Conservation (phyloP, 441 rosid species). For the Eutrema salsugineum region DNA sequence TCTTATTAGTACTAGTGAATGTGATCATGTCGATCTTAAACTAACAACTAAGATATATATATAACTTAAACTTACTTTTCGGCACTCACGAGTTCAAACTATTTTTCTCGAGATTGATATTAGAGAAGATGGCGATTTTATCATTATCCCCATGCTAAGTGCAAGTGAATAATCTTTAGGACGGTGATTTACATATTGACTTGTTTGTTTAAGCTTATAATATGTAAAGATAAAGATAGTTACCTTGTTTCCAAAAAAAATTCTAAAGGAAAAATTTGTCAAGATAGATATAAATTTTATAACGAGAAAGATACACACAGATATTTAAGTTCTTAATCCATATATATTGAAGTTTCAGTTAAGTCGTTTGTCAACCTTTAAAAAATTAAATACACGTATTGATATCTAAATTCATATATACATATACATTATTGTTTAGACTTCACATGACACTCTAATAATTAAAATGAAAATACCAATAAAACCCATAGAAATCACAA, state of each 20-base stretch:
- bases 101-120: background rate
- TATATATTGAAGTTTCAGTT: background rate
- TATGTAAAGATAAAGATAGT: background rate
- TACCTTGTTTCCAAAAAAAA: background rate
- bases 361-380: background rate
- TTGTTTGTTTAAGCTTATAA: background rate
- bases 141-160: constrained; percentile 11
- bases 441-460: background rate
- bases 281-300: background rate
- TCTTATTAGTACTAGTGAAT: background rate
- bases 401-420: background rate
- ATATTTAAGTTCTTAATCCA: background rate
- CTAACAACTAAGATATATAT: constrained; percentile 1
- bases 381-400: background rate
- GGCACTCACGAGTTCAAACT: constrained; percentile 1
- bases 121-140: constrained; percentile 8
- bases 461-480: background rate
- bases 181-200: constrained; percentile 7
- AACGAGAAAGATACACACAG: background rate
- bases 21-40: constrained; percentile 24
- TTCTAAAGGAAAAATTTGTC: background rate
- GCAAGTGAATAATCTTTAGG: constrained; percentile 11
- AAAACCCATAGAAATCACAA: background rate
- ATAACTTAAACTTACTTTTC: background rate
- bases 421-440: background rate